Conservation (phyloP, 306 rosid genomes). For the Trifolium dubium region DNA sequence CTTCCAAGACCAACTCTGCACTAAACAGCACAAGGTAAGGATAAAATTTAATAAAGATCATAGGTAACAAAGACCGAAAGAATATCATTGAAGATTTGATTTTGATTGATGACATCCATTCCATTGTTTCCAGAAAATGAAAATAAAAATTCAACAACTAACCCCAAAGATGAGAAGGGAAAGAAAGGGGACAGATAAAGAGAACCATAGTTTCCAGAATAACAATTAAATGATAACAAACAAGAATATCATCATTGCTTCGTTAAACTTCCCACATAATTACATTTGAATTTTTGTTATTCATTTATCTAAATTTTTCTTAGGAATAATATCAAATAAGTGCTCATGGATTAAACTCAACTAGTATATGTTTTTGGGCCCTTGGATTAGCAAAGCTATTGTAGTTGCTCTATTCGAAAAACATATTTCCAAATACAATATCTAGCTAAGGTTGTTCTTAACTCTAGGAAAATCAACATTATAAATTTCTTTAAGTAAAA, state of each 20-base stretch:
- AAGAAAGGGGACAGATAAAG: slow-evolving; percentile 12
- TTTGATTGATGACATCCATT: slow-evolving; percentile 21
- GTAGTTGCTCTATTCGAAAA: slow-evolving; percentile 20
- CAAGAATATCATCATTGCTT: slow-evolving; percentile 1
- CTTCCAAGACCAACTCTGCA: slow-evolving; percentile 86
- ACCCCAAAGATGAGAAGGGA: slow-evolving; percentile 27
- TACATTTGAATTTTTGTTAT: too few species aligned
- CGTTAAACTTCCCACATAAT: slow-evolving; percentile 18
- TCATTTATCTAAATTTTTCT: slow-evolving; percentile 23
- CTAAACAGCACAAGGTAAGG: slow-evolving; percentile 54
- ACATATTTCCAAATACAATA: slow-evolving; percentile 15
- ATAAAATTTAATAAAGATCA: slow-evolving; percentile 28
- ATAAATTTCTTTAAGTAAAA: too few species aligned
- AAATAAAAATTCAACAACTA: background rate
- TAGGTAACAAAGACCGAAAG: slow-evolving; percentile 1
- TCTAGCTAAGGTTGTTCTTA: slow-evolving; percentile 10
- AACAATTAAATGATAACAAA: slow-evolving; percentile 27
- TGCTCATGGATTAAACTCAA: background rate
- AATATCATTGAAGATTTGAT: slow-evolving; percentile 28
- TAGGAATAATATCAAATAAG: slow-evolving; percentile 11
- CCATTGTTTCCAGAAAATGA: slow-evolving; percentile 19
- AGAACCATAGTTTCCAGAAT: background rate
- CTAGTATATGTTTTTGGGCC: too few species aligned
- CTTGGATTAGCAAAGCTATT: too few species aligned
- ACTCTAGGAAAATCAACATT: too few species aligned